A percentile compares a stretch with the other conserved stretches of the same genome.
phyloP scores from a whole-genome alignment of 345 rosid species.

The Noccaea bulbosa region DNA sequence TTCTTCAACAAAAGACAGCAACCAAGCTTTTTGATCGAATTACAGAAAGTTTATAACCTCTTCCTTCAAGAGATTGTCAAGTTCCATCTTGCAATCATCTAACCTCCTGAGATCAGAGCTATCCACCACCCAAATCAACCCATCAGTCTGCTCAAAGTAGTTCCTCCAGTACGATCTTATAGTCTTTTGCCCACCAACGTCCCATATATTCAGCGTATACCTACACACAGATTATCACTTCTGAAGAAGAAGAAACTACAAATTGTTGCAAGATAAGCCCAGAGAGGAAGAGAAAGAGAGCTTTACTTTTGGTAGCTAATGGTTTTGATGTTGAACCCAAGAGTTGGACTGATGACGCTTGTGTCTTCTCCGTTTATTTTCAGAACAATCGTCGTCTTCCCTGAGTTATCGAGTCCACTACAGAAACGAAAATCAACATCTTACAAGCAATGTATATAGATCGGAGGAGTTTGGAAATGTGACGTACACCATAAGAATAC shows the following conservation, averaged over 20 bases:
- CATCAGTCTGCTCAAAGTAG: slow-evolving; percentile 97
- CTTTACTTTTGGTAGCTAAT: slow-evolving; percentile 69
- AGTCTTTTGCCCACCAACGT: slow-evolving; percentile 92
- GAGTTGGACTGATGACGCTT: slow-evolving; percentile 86
- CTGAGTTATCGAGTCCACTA: slow-evolving; percentile 93
- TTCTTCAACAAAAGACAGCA: not conserved
- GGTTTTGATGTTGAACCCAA: slow-evolving; percentile 93
- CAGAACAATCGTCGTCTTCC: slow-evolving; percentile 92
- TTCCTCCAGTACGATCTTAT: slow-evolving; percentile 96
- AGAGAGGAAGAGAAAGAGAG: not conserved
- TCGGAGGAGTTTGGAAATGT: not conserved
- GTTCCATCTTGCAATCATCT: slow-evolving; percentile 91
- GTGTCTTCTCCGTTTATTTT: slow-evolving; percentile 95
- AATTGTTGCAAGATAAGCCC: too few relatives aligned
- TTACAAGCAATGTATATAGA: not conserved
- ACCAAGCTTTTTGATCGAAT: not conserved
- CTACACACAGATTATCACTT: slow-evolving; percentile 41
- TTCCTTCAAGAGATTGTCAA: slow-evolving; percentile 92
- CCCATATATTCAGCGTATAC: slow-evolving; percentile 91
- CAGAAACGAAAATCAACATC: slow-evolving; percentile 10
- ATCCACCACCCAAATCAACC: slow-evolving; percentile 94
- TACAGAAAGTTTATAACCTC: slow-evolving; percentile 48
- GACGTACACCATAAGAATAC: slow-evolving; percentile 91
- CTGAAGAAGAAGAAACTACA: not conserved
- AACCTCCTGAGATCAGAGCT: slow-evolving; percentile 90